Conservation (phyloP, 2,329 filamentous ascomycete genomes). For the Fusarium compactum region DNA sequence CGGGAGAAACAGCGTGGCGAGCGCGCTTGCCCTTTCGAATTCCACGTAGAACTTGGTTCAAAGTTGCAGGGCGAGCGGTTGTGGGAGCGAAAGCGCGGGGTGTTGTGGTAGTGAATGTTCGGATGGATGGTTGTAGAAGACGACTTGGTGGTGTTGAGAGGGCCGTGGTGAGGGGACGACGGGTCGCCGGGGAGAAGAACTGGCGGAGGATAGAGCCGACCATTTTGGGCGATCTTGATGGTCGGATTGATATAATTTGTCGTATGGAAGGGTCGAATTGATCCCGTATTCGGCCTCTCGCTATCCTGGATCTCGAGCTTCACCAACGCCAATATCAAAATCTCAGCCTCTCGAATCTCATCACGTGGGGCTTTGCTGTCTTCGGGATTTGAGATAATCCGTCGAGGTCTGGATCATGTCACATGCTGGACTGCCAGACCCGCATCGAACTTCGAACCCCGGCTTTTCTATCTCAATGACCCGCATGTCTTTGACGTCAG, state of each 20-base stretch:
- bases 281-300: conserved; percentile 31
- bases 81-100: conserved; percentile 55
- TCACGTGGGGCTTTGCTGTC: neutral
- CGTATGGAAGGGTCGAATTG: conserved; percentile 7
- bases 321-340: conserved; percentile 38
- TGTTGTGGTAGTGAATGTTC: conserved; percentile 46
- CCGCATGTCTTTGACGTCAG: conserved; percentile 42
- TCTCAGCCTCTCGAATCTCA: conserved; percentile 38
- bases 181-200: conserved; percentile 51
- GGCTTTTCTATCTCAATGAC: neutral
- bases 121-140: conserved; percentile 48
- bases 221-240: conserved; percentile 49
- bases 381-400: conserved; percentile 29
- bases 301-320: conserved; percentile 29
- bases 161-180: conserved; percentile 45
- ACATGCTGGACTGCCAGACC: conserved; percentile 33
- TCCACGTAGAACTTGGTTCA: conserved; percentile 80
- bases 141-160: conserved; percentile 33
- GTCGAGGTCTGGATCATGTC: conserved; percentile 4
- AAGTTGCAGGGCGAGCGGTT: conserved; percentile 68
- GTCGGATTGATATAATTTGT: neutral
- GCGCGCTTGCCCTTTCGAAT: conserved; percentile 83
- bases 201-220: conserved; percentile 52
- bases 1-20: conserved; percentile 89
- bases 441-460: conserved; percentile 9